Percentiles rank a stretch among this genome's conserved stretches.
phyloP scores from a whole-genome alignment of 2,329 filamentous ascomycete species.

The Mycocentrospora acerina region DNA sequence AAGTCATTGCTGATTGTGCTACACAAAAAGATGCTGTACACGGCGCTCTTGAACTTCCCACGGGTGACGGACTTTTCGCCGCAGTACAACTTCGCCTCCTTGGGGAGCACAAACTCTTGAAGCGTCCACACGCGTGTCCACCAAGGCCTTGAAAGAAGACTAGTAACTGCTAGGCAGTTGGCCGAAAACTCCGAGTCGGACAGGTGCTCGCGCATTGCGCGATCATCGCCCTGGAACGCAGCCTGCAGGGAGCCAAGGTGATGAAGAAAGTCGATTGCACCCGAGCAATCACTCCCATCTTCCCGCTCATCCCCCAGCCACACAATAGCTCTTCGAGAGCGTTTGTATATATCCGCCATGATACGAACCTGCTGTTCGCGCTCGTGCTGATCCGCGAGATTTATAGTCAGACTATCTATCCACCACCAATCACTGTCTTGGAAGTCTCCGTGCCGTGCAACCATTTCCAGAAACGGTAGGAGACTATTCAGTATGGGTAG shows the following conservation, averaged over 20 bases:
- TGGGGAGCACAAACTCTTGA: slow-evolving; percentile 34
- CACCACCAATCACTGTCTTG: slow-evolving; percentile 30
- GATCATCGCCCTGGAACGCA: slow-evolving; percentile 18
- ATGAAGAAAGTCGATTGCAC: slow-evolving; percentile 26
- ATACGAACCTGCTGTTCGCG: slow-evolving; percentile 33
- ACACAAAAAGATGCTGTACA: slow-evolving; percentile 33
- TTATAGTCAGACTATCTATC: slow-evolving; percentile 36
- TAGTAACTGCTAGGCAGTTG: slow-evolving; percentile 24
- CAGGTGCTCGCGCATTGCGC: slow-evolving; percentile 18
- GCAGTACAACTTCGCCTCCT: slow-evolving; percentile 29
- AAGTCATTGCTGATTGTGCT: slow-evolving; percentile 23
- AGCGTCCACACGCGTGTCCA: slow-evolving; percentile 32
- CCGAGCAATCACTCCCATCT: slow-evolving; percentile 38
- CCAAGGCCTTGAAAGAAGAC: slow-evolving; percentile 28
- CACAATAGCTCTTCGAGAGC: slow-evolving; percentile 19
- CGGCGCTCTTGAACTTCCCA: slow-evolving; percentile 28
- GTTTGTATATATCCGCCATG: slow-evolving; percentile 35
- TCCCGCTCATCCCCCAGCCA: slow-evolving; percentile 44
- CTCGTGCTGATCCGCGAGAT: slow-evolving; percentile 26
- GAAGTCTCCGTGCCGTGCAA: slow-evolving; percentile 23
- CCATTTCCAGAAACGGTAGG: slow-evolving; percentile 24
- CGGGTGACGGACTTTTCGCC: slow-evolving; percentile 23
- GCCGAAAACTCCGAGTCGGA: slow-evolving; percentile 15
- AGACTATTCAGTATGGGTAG: slow-evolving; percentile 25
- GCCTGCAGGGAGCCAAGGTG: slow-evolving; percentile 21